Evolutionary conservation across 2,329 filamentous ascomycete species (phyloP), one percentile per base, ranked within the genome.

Genomic region (Diplocarpon mali): DNA sequence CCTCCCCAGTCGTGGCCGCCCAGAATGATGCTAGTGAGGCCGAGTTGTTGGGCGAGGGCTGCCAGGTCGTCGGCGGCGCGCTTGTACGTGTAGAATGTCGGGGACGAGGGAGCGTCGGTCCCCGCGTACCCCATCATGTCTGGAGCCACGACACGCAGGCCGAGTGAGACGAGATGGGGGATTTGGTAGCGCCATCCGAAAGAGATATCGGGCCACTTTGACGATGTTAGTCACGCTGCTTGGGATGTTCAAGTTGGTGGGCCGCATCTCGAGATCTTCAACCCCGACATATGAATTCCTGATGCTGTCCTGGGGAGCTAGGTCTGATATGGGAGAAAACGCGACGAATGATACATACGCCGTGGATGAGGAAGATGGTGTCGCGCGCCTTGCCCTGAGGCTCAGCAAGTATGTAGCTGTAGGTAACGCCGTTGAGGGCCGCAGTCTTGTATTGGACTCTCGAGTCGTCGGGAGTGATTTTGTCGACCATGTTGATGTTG

Each of bases 1-100:
- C 85, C 88, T 62, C 90, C 90, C 85, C 90, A 60, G 65, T 96
- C 90, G 66, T 95, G 90, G 7, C 88, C 90, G 39, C 88, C 87
- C 12, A 95, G 73, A 45, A 95, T 80, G 58, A 95, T 82, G 45
- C 66, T 66, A 60, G 67, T 40, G 42, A 42, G 69, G 64, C 65
- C 51, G 12, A 62, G 42, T 32, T 57, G 48, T 6, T 80, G 72
- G 6, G 83, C 78, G 17, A 96, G 71, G 49, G 78, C 79, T 16
- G 78, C 80, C 53, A 96, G 73, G 59, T 95, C 87, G 44, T 80
- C 76, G 14, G 83, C 73, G 48, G 84, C 76, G 51, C 72, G 76
- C 67, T 87, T 92, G 61, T 78, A 69, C 17, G 76, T 76, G 66
- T 90, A 95, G 44, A 75, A 67, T 39, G 66, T 64, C 2, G 79